phyloP scores from a whole-genome alignment of 768 basidiomycete species.

The Auricularia sp. region DNA sequence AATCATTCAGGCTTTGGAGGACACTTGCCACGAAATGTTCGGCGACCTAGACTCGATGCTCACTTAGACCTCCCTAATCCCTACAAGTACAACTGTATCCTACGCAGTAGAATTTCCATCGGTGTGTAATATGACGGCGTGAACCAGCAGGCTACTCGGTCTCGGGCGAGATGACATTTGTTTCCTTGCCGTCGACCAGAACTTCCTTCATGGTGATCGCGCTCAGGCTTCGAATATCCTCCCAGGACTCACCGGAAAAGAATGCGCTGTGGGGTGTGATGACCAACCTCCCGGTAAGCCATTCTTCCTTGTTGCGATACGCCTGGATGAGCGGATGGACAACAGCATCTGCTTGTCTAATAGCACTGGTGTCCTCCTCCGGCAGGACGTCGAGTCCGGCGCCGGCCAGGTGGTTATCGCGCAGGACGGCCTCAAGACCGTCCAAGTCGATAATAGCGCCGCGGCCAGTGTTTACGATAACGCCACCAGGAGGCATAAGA shows the following conservation, averaged over 20 bases:
- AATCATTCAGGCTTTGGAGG: conserved; percentile 11
- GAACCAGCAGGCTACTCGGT: not conserved
- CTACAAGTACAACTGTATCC: not conserved
- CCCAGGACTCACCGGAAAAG: conserved; percentile 8
- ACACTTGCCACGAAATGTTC: conserved; percentile 13
- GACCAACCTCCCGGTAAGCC: conserved; percentile 12
- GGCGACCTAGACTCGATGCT: conserved; percentile 16
- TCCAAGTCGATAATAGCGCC: conserved; percentile 13
- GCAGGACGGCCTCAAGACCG: conserved; percentile 9
- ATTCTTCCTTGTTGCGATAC: conserved; percentile 12
- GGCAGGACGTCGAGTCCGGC: conserved; percentile 15
- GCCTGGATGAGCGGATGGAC: conserved; percentile 12
- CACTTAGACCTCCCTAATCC: conserved; percentile 3
- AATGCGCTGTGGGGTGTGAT: conserved; percentile 14
- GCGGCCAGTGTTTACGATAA: conserved; percentile 15
- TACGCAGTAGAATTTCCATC: not conserved
- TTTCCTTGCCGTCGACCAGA: conserved; percentile 25
- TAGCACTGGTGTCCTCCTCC: conserved; percentile 4
- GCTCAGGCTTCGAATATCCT: conserved; percentile 11
- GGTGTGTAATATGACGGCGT: too few species aligned
- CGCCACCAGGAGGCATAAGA: conserved; percentile 5
- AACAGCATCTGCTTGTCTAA: conserved; percentile 4
- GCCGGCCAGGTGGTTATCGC: conserved; percentile 10
- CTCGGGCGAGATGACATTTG: conserved; percentile 30
- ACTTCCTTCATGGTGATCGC: conserved; percentile 9